Conservation (phyloP, 2,329 filamentous ascomycete species). For the Teratosphaeria pseudoeucalypti region DNA sequence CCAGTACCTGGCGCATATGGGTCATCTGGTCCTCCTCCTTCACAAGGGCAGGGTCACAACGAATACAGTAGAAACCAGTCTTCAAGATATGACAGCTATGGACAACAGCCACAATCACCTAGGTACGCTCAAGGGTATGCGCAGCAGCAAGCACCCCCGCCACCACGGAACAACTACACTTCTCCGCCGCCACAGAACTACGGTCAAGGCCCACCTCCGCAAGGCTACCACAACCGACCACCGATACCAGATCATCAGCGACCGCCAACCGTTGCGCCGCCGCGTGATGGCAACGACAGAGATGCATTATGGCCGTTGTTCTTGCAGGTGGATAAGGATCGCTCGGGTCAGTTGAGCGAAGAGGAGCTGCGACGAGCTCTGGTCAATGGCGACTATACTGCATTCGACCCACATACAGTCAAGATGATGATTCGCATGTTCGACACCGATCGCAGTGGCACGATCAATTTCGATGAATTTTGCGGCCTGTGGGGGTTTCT, state of each 20-base stretch:
- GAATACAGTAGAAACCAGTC: constrained; percentile 21
- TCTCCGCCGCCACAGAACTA: constrained; percentile 42
- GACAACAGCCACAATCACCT: constrained; percentile 10
- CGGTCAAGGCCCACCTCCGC: constrained; percentile 45
- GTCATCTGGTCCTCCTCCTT: constrained; percentile 18
- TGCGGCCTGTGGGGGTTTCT: constrained; percentile 94
- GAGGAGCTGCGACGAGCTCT: constrained; percentile 78
- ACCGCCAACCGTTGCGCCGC: constrained; percentile 38
- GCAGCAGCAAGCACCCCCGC: constrained; percentile 8
- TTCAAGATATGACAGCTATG: constrained; percentile 27
- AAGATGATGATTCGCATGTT: constrained; percentile 99
- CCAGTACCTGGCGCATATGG: constrained; percentile 31
- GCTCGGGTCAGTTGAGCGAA: constrained; percentile 74
- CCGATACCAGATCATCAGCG: constrained; percentile 37
- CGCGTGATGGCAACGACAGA: constrained; percentile 53
- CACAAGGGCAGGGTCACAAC: constrained; percentile 18
- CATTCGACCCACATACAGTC: constrained; percentile 88
- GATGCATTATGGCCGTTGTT: constrained; percentile 71
- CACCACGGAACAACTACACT: constrained; percentile 23
- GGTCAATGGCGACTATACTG: constrained; percentile 91
- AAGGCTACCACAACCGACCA: constrained; percentile 55
- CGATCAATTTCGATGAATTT: constrained; percentile 92
- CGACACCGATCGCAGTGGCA: constrained; percentile 78
- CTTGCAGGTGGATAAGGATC: constrained; percentile 77
- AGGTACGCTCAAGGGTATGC: constrained; percentile 10